Evolutionary conservation across 139 green algal genomes (phyloP).

Genomic region (Coccomyxa sp.): DNA sequence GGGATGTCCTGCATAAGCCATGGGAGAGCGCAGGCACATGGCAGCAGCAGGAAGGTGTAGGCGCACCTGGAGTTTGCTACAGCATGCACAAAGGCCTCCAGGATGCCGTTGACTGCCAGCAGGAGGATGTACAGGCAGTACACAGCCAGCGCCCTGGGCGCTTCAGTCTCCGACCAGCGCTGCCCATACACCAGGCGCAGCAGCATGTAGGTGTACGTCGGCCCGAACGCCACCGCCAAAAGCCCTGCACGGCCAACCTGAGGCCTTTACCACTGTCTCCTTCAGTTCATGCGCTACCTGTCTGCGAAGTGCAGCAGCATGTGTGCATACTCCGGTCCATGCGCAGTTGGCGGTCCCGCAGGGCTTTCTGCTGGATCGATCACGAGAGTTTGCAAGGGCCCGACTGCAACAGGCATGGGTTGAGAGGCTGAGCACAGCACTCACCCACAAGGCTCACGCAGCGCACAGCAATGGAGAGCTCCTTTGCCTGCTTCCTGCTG

Average conservation of each 20-base stretch:
- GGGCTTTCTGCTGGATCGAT: too few species aligned
- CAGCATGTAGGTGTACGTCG: slow-evolving; percentile 62
- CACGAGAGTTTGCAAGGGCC: too few species aligned
- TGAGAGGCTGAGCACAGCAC: neutral
- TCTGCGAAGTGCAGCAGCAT: too few species aligned
- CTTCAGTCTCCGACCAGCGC: slow-evolving; percentile 66
- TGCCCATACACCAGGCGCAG: slow-evolving; percentile 68
- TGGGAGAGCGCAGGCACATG: neutral
- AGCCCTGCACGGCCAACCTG: slow-evolving; percentile 30
- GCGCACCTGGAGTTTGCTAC: slow-evolving; percentile 18
- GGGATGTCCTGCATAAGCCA: too few species aligned
- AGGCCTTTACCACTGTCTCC: neutral
- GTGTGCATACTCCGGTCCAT: too few species aligned
- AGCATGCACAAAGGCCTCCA: slow-evolving; percentile 82
- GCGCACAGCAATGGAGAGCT: slow-evolving; percentile 54
- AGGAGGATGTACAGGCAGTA: slow-evolving; percentile 80
- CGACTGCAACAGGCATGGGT: too few species aligned
- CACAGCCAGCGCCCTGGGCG: slow-evolving; percentile 55
- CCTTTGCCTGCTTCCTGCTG: slow-evolving; percentile 17
- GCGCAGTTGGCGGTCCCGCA: too few species aligned
- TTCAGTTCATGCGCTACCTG: too few species aligned
- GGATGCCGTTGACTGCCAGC: slow-evolving; percentile 71
- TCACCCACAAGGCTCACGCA: slow-evolving; percentile 39
- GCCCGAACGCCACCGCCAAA: slow-evolving; percentile 68
- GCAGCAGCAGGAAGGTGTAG: neutral